Conservation (phyloP, 441 rosid species). For the Pelargonium cotyledonis region DNA sequence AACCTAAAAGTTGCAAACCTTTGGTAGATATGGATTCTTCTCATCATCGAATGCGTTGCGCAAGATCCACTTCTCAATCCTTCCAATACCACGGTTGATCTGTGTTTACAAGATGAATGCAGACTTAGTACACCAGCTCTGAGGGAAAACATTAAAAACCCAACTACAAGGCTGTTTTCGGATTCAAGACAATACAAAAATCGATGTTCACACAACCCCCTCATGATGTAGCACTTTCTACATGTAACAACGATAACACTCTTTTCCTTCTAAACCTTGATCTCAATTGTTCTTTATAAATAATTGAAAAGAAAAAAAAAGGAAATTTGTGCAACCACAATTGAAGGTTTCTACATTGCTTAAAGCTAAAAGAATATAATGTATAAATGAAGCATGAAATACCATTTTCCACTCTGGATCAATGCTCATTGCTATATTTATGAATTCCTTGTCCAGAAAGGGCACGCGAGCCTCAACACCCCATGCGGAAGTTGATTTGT, state of each 20-base stretch:
- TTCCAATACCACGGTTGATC: constrained; percentile 65
- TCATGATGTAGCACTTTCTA: too few species aligned
- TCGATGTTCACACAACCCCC: neutral
- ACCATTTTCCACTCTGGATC: constrained; percentile 99
- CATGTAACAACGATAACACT: too few species aligned
- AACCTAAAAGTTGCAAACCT: constrained; percentile 33
- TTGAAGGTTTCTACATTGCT: neutral
- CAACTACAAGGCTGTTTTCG: neutral
- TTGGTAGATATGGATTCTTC: constrained; percentile 64
- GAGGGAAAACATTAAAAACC: neutral
- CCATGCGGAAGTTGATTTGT: constrained; percentile 96
- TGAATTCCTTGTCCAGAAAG: constrained; percentile 82
- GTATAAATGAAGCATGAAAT: constrained; percentile 9
- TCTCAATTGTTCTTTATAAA: too few species aligned
- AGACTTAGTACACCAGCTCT: neutral
- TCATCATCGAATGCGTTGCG: constrained; percentile 81
- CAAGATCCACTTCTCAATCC: constrained; percentile 79
- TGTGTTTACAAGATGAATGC: constrained; percentile 21
- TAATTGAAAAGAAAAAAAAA: too few species aligned
- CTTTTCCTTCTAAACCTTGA: too few species aligned
- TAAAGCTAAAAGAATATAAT: constrained; percentile 3
- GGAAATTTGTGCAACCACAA: neutral
- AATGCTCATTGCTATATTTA: constrained; percentile 71
- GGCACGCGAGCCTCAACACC: constrained; percentile 99
- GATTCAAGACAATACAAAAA: too few species aligned